Percentiles rank a stretch among this genome's conserved stretches.
phyloP scores from a whole-genome alignment of 306 rosid species.

The Purshia tridentata region DNA sequence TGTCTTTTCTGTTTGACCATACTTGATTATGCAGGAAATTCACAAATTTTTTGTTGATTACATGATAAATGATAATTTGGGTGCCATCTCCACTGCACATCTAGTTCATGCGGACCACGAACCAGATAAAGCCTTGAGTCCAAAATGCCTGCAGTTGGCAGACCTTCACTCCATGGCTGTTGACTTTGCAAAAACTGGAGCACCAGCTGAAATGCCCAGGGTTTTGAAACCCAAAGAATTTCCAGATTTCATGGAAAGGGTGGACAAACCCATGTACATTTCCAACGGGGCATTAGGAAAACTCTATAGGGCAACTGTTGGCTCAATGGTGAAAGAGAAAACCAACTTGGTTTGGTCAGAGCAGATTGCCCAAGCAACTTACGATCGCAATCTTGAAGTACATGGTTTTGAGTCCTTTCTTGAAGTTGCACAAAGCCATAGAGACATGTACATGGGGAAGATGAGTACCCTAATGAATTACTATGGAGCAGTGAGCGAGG shows the following conservation, averaged over 20 bases:
- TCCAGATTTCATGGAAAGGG: constrained; percentile 95
- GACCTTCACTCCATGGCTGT: constrained; percentile 93
- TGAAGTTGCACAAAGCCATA: constrained; percentile 53
- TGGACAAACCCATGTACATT: constrained; percentile 65
- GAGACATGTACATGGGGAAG: constrained; percentile 60
- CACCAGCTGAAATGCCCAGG: constrained; percentile 91
- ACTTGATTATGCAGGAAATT: constrained; percentile 61
- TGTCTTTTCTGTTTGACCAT: constrained; percentile 23
- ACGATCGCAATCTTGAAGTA: constrained; percentile 63
- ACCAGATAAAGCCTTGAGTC: constrained; percentile 61
- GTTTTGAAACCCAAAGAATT: constrained; percentile 65
- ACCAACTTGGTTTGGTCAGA: constrained; percentile 43
- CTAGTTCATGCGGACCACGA: constrained; percentile 84
- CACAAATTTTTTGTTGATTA: constrained; percentile 86
- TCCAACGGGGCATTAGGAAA: constrained; percentile 72
- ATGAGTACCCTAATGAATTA: constrained; percentile 58
- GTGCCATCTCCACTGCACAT: constrained; percentile 94
- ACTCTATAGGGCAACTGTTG: constrained; percentile 53
- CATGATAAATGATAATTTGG: constrained; percentile 90
- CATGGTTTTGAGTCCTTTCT: constrained; percentile 61
- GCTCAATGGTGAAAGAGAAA: constrained; percentile 35
- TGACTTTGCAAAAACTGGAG: constrained; percentile 95
- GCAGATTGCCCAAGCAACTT: constrained; percentile 49
- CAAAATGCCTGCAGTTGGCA: constrained; percentile 77
- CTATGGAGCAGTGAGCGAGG: constrained; percentile 66